Evolutionary conservation across 2,329 filamentous ascomycete species (phyloP).

Genomic region (Xylaria sp.): DNA sequence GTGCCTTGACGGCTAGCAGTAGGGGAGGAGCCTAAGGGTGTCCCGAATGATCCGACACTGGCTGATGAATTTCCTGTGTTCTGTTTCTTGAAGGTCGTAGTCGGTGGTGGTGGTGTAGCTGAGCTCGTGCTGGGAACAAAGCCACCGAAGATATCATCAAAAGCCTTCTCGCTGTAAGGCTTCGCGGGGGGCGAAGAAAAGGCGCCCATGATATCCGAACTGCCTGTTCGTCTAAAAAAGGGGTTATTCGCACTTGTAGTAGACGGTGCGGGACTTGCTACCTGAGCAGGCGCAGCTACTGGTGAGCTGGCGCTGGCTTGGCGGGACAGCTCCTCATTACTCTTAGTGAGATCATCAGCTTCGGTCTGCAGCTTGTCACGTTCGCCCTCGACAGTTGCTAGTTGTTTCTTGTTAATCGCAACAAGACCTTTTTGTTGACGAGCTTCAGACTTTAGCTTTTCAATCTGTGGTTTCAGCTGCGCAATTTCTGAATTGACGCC

Average conservation of each 20-base stretch:
- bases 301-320: conserved; percentile 65
- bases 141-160: conserved; percentile 88
- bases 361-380: conserved; percentile 88
- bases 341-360: conserved; percentile 74
- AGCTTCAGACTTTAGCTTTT: conserved; percentile 91
- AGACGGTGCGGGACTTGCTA: conserved; percentile 77
- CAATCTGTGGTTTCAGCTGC: conserved; percentile 87
- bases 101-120: conserved; percentile 55
- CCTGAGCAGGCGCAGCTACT: conserved; percentile 57
- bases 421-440: conserved; percentile 96
- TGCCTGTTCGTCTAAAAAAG: conserved; percentile 82
- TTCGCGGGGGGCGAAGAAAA: conserved; percentile 62
- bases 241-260: conserved; percentile 87
- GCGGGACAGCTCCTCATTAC: conserved; percentile 67
- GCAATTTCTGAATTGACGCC: conserved; percentile 83
- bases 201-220: conserved; percentile 68
- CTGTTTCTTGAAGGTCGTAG: conserved; percentile 72
- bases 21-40: conserved; percentile 70
- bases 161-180: conserved; percentile 70
- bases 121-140: conserved; percentile 60
- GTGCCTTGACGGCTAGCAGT: conserved; percentile 71
- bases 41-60: conserved; percentile 63
- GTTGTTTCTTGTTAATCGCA: conserved; percentile 98
- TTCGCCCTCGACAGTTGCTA: conserved; percentile 88
- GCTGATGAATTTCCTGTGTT: conserved; percentile 66